phyloP scores from a whole-genome alignment of 2,329 filamentous ascomycete species.

The Monilinia fructigena region DNA sequence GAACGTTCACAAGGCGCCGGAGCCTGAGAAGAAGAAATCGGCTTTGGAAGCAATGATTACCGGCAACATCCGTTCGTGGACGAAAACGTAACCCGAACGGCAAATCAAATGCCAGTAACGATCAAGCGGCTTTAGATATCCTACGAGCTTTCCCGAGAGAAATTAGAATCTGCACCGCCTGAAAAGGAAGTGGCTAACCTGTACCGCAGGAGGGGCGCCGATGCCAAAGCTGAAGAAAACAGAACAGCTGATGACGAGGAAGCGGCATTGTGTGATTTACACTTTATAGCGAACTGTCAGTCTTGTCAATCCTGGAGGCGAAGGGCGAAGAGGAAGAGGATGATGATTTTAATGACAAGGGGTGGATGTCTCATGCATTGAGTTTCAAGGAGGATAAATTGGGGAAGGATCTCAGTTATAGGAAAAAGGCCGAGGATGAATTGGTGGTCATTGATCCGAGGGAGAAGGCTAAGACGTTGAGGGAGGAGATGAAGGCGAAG shows the following conservation, averaged over 20 bases:
- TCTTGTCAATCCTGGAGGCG: constrained; percentile 79
- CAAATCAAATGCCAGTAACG: constrained; percentile 53
- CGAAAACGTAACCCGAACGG: constrained; percentile 66
- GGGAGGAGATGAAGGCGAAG: constrained; percentile 61
- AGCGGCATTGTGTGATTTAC: constrained; percentile 79
- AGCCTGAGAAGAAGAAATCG: constrained; percentile 61
- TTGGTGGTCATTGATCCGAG: constrained; percentile 89
- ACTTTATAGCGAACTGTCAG: constrained; percentile 94
- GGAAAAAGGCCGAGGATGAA: constrained; percentile 87
- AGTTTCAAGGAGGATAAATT: constrained; percentile 86
- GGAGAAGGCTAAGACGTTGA: constrained; percentile 73
- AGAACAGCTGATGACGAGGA: constrained; percentile 66
- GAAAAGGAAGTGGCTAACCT: constrained; percentile 41
- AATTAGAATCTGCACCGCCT: constrained; percentile 58
- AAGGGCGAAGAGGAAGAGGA: constrained; percentile 48
- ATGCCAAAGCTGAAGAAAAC: constrained; percentile 27
- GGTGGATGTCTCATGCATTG: constrained; percentile 84
- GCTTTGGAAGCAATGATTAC: constrained; percentile 72
- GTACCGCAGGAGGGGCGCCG: constrained; percentile 29
- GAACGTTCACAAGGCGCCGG: constrained; percentile 51
- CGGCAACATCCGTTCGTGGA: constrained; percentile 65
- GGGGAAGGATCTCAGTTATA: constrained; percentile 87
- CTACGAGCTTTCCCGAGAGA: constrained; percentile 78
- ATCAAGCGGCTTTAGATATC: constrained; percentile 65
- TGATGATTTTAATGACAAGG: constrained; percentile 59